Evolutionary conservation across 1,284 basidiomycete genomes (phyloP), one percentile per base, ranked within the genome.

Genomic region (Paramarasmius palmivorus): DNA sequence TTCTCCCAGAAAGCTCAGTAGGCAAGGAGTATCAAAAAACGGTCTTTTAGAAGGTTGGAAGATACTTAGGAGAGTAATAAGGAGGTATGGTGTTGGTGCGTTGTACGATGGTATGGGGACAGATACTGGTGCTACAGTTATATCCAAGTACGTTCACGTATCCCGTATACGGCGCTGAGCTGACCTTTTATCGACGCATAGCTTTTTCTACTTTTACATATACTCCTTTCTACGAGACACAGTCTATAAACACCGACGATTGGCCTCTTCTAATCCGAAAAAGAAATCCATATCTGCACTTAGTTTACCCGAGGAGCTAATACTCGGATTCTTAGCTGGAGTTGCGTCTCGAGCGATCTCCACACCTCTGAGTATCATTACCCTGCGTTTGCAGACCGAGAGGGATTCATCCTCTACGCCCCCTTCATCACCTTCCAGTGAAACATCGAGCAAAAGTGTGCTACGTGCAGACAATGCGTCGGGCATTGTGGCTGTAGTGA

Each of bases 331-430:
- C 57, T 44, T 79, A 7, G 78, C 81, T 0, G 81, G 81, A 15
- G 74, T 82, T 3, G 73, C 75, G 0, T 82, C 79, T 47, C 73
- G 79, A n/a, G 75, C 76, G 0, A 67, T 82, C 7, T 77, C 81
- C 0, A 80, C 76, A 7, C 82, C 81, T 0, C 65, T 84, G 17
- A 80, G 74, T 56, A 72, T 82, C 14, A 64, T 83, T 38, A 82
- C 81, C 2, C 69, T 81, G 6, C 71, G 71, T 34, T 68, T 83
- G 17, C 82, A 83, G 57, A 75, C 67, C 2, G 74, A 72, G 36
- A 62, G 67, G n/a, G 38, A 32, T 32, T 32, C 29, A 12, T 32
- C 29, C 29, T 32, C 29, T 6, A 32, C 29, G 6, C 29, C 29
- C 6, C 29, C 29, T 32, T 32, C 29, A 52, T 12, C 17, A 35